These are phyloP conservation scores for Anthoceros angustus DNA, from an alignment of 225 moss, liverwort and hornwort species.

Conservation along the genomic window DNA sequence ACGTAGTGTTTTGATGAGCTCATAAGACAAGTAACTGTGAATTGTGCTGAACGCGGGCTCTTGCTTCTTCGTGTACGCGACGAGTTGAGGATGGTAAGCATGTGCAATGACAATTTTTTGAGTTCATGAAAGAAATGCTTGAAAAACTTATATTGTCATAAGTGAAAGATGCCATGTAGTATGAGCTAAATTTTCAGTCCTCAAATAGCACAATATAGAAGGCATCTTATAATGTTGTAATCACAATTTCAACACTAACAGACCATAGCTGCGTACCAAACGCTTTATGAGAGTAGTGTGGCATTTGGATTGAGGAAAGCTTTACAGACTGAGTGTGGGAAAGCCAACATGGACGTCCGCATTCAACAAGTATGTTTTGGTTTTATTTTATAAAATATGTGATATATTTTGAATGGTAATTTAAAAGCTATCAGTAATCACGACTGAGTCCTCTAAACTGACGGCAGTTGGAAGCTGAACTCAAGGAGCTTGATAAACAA, in stretches of 20 bases:
- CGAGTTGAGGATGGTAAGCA: conserved; percentile 61
- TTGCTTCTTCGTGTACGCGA: conserved; percentile 68
- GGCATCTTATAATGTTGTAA: neutral
- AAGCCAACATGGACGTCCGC: conserved; percentile 52
- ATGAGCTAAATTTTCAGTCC: neutral
- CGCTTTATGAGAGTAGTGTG: conserved; percentile 74
- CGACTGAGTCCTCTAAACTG: neutral
- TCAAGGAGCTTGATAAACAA: conserved; percentile 57
- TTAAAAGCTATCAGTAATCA: neutral
- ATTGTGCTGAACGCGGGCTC: conserved; percentile 78
- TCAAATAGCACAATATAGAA: neutral
- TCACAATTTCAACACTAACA: conserved; percentile 10
- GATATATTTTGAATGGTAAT: neutral
- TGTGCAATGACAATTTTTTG: too few relatives aligned
- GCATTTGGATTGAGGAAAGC: conserved; percentile 88
- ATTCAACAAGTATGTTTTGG: conserved; percentile 32
- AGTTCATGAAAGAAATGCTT: too few relatives aligned
- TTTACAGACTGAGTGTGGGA: conserved; percentile 77
- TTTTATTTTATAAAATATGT: neutral
- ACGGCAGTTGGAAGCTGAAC: conserved; percentile 59
- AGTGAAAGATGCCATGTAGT: too few relatives aligned
- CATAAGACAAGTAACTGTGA: conserved; percentile 69
- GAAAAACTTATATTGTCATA: too few relatives aligned
- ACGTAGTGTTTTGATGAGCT: conserved; percentile 85
- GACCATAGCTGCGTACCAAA: conserved; percentile 88